Evolutionary conservation across 768 basidiomycete genomes (phyloP), one percentile per base, ranked within the genome.

Genomic region (Crucibulum laeve): DNA sequence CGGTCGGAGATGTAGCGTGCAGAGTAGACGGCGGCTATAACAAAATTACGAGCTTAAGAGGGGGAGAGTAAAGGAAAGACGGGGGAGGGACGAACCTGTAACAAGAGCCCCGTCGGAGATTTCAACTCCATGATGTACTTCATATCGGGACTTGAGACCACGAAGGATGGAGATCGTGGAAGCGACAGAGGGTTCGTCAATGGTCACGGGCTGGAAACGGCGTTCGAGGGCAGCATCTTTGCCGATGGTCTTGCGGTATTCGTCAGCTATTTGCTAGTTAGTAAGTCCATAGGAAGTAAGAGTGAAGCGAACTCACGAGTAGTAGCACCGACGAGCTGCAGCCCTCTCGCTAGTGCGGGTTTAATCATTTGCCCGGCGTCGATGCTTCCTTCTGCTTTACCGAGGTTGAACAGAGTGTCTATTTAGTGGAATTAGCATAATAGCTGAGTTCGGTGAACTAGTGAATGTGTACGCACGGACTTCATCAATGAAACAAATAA

Each of bases 281-380:
- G 33, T 25, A n/a, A 25, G 15, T 23, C 21, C 17, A 36, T 44
- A 13, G 18, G 5, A n/a, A 8, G 7, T 4, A 1, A 7, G 21
- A 5, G 25, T 38, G 45, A 5, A 33, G 24, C 39, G 25, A 39
- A 70, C 83, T 46, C 61, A 88, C 87, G 80, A 4, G 92, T 94
- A 0, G 91, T 95, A 0, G 92, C 92, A 15, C 92, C 91, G 4
- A 95, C 88, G 1, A 94, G 79, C 55, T 89, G 87, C 5, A 95
- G 66, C 4, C 92, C 92, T 25, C 91, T 71, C 4, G 91, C 92
- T 1, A 94, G 72, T 0, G 91, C 87, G 23, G 91, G 91, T 55
- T 92, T 94, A 53, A 93, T 92, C 89, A 93, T 92, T 53, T 90
- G 84, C 0, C 91, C 91, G 1, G 88, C 92, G 53, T 94, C 91